These are phyloP conservation scores for Hevea brasiliensis DNA, from an alignment of 345 rosid genomes.

Conservation along the genomic window DNA sequence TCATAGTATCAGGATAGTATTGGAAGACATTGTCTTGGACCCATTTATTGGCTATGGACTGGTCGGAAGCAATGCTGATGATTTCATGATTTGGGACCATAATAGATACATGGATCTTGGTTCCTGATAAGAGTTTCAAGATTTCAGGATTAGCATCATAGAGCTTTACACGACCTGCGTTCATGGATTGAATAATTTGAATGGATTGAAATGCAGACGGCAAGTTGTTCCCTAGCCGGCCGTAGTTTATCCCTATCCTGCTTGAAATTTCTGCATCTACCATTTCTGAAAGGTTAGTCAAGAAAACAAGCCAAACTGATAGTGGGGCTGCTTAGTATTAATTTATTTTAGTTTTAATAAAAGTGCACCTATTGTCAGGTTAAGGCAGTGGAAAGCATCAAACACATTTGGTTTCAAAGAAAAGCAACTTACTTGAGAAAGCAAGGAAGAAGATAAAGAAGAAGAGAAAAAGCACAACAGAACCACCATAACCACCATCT, in stretches of 20 bases:
- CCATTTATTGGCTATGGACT: conserved; percentile 49
- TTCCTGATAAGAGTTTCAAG: conserved; percentile 47
- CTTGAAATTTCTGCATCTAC: conserved; percentile 40
- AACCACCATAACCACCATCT: neutral
- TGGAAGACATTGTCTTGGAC: conserved; percentile 46
- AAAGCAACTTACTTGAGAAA: conserved; percentile 29
- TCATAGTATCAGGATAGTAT: conserved; percentile 52
- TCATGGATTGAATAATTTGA: conserved; percentile 45
- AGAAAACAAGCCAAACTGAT: too few species aligned
- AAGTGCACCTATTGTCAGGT: too few species aligned
- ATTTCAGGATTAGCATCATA: conserved; percentile 59
- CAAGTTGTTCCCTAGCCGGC: conserved; percentile 51
- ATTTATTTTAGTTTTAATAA: too few species aligned
- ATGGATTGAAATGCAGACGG: conserved; percentile 57
- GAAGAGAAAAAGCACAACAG: conserved; percentile 19
- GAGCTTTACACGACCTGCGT: conserved; percentile 56
- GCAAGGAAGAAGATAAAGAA: conserved; percentile 22
- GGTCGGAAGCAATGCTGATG: conserved; percentile 42
- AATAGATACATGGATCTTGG: conserved; percentile 53
- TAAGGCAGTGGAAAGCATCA: too few species aligned
- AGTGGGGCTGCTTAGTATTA: too few species aligned
- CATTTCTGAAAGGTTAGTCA: neutral
- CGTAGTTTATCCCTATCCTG: conserved; percentile 51
- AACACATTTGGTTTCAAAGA: neutral
- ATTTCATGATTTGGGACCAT: conserved; percentile 71